Evolutionary conservation across 2,329 filamentous ascomycete species (phyloP).

Genomic region (Emergomyces orientalis): DNA sequence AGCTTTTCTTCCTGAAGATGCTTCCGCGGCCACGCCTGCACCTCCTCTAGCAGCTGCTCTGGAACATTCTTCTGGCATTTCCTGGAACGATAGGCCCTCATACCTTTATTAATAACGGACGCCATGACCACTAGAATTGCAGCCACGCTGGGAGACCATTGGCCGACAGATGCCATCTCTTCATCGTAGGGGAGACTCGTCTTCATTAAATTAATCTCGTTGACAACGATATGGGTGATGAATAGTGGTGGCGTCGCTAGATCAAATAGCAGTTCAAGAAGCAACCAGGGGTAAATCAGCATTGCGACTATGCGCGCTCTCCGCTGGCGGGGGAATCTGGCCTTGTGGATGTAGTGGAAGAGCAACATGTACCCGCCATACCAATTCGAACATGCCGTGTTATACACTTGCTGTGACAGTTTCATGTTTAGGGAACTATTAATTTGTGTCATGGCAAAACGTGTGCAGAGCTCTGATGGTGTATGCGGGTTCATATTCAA

Average conservation of each 20-base stretch:
- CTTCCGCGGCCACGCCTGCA: not conserved
- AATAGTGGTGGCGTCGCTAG: conserved; percentile 19
- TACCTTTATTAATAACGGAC: conserved; percentile 16
- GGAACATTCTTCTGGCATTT: conserved; percentile 8
- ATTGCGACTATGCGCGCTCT: conserved; percentile 11
- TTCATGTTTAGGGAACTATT: conserved; percentile 16
- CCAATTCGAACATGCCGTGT: conserved; percentile 18
- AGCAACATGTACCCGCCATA: conserved; percentile 22
- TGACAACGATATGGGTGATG: conserved; percentile 20
- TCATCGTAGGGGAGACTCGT: conserved; percentile 20
- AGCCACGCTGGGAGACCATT: conserved; percentile 21
- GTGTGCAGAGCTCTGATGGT: conserved; percentile 17
- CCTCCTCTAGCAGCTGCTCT: not conserved
- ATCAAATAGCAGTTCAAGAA: conserved; percentile 20
- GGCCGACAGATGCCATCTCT: conserved; percentile 19
- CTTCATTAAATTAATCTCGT: conserved; percentile 20
- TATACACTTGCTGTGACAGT: conserved; percentile 20
- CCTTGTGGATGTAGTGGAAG: conserved; percentile 16
- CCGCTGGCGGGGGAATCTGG: conserved; percentile 7
- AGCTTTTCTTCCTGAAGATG: no score
- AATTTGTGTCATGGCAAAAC: conserved; percentile 15
- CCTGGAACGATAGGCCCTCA: conserved; percentile 13
- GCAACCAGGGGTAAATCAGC: conserved; percentile 17
- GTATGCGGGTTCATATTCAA: conserved; percentile 16
- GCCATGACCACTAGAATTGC: conserved; percentile 21